Percentiles rank a stretch among this genome's conserved stretches.
Evolutionary conservation across 2,329 filamentous ascomycete species (phyloP).

Genomic region (Alternaria conjuncta): DNA sequence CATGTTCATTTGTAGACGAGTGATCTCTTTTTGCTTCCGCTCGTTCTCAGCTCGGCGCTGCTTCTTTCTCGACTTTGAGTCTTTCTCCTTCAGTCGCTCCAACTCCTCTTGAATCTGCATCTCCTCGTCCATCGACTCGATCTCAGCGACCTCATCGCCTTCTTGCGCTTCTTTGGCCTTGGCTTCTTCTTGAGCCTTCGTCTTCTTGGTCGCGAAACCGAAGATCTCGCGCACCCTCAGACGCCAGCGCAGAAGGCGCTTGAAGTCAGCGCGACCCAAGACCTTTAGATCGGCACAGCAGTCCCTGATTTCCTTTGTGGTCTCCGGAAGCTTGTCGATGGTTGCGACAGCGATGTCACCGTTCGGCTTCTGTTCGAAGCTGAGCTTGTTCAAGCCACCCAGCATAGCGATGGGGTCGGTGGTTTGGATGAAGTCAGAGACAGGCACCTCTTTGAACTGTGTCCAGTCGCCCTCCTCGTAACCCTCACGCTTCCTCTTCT

Average conservation of each 20-base stretch:
- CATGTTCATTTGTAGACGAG: slow-evolving; percentile 99
- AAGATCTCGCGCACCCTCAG: slow-evolving; percentile 89
- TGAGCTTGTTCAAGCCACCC: slow-evolving; percentile 81
- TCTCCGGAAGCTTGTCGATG: slow-evolving; percentile 76
- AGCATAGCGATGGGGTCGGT: slow-evolving; percentile 92
- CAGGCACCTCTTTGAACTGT: slow-evolving; percentile 86
- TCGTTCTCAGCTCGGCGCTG: slow-evolving; percentile 90
- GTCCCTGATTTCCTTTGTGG: slow-evolving; percentile 68
- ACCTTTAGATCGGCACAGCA: slow-evolving; percentile 77
- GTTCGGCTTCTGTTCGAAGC: slow-evolving; percentile 79
- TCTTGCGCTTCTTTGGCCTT: slow-evolving; percentile 49
- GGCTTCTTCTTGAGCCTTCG: slow-evolving; percentile 52
- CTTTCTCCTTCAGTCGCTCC: slow-evolving; percentile 79
- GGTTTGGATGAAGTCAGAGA: slow-evolving; percentile 93
- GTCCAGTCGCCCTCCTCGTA: slow-evolving; percentile 96
- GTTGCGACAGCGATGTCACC: slow-evolving; percentile 84
- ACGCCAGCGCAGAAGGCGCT: slow-evolving; percentile 86
- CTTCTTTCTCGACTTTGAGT: slow-evolving; percentile 77
- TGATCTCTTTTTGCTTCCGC: slow-evolving; percentile 88
- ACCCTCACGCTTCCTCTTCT: slow-evolving; percentile 96
- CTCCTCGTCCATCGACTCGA: slow-evolving; percentile 94
- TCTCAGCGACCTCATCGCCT: slow-evolving; percentile 75
- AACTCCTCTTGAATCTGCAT: slow-evolving; percentile 88
- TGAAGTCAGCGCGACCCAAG: slow-evolving; percentile 92
- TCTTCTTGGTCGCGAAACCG: slow-evolving; percentile 80